Evolutionary conservation across 805 yeast genomes (phyloP).

Genomic region (Spathaspora hagerdaliae): DNA sequence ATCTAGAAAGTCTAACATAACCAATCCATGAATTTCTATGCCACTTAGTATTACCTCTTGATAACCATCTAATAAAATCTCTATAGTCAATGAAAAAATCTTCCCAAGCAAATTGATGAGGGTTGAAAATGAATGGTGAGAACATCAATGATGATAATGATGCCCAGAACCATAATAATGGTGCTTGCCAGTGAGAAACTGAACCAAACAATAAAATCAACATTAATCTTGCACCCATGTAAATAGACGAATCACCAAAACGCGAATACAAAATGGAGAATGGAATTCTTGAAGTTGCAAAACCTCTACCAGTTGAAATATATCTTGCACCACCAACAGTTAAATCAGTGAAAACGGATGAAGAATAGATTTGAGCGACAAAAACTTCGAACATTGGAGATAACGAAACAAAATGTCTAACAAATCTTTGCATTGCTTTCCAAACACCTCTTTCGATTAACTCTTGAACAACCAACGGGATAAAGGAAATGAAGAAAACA

Average conservation of each 20-base stretch:
- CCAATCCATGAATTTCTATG: constrained; percentile 90
- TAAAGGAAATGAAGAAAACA: constrained; percentile 69
- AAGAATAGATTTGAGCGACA: constrained; percentile 73
- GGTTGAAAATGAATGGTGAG: constrained; percentile 94
- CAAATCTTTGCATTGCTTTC: constrained; percentile 59
- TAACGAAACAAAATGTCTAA: constrained; percentile 63
- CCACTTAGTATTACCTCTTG: constrained; percentile 88
- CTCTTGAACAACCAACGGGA: constrained; percentile 76
- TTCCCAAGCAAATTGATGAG: constrained; percentile 95
- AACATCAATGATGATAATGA: constrained; percentile 81
- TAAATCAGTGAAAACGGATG: constrained; percentile 63
- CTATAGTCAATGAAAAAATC: constrained; percentile 96
- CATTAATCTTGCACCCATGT: constrained; percentile 78
- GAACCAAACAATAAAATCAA: constrained; percentile 70
- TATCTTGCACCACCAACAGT: constrained; percentile 78
- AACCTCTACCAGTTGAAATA: constrained; percentile 79
- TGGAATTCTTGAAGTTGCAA: constrained; percentile 70
- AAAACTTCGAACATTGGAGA: constrained; percentile 80
- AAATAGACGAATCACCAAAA: constrained; percentile 75
- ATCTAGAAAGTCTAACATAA: constrained; percentile 73
- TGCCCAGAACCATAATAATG: constrained; percentile 96
- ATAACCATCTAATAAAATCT: constrained; percentile 85
- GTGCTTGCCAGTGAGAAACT: constrained; percentile 84
- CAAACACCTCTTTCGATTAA: constrained; percentile 72
- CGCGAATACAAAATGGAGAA: constrained; percentile 63